Percentiles rank a stretch among this genome's conserved stretches.
Evolutionary conservation across 352 stramenopile genomes (phyloP).

Genomic region (Globisporangium middletonii): DNA sequence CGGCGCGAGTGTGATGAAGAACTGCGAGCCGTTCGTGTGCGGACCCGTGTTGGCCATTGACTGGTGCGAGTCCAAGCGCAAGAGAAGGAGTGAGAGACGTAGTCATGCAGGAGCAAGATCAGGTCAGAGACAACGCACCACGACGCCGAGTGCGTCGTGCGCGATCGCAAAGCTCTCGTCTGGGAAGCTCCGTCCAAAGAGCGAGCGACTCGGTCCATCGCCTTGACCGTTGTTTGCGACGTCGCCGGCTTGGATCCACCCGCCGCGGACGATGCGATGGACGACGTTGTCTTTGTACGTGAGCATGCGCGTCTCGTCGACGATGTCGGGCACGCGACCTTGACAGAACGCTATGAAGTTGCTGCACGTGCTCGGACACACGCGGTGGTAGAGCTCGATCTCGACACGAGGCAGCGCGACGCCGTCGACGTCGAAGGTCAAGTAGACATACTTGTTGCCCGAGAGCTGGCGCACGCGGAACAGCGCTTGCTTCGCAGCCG

Average conservation of each 20-base stretch:
- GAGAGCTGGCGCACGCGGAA: slow-evolving; percentile 37
- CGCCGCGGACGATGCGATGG: slow-evolving; percentile 57
- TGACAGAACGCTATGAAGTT: slow-evolving; percentile 77
- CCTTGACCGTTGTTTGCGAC: slow-evolving; percentile 35
- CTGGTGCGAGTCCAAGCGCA: slow-evolving; percentile 8
- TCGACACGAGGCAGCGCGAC: slow-evolving; percentile 54
- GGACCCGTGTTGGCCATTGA: slow-evolving; percentile 96
- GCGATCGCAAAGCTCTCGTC: slow-evolving; percentile 74
- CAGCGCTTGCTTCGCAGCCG: slow-evolving; percentile 33
- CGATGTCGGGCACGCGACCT: slow-evolving; percentile 34
- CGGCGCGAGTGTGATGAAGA: slow-evolving; percentile 96
- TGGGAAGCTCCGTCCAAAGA: slow-evolving; percentile 56
- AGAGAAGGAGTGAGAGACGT: background rate
- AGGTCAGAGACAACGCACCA: slow-evolving; percentile 25
- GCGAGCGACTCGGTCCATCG: slow-evolving; percentile 40
- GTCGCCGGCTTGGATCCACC: slow-evolving; percentile 76
- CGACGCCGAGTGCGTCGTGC: slow-evolving; percentile 51
- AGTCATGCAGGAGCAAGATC: background rate
- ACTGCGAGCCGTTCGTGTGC: slow-evolving; percentile 98
- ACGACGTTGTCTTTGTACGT: slow-evolving; percentile 52
- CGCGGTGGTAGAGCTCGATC: slow-evolving; percentile 55
- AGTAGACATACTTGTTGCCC: slow-evolving; percentile 47
- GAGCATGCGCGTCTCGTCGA: slow-evolving; percentile 27
- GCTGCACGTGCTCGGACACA: slow-evolving; percentile 62
- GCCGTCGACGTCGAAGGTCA: slow-evolving; percentile 60